A percentile compares a stretch with the other conserved stretches of the same genome.
These are phyloP conservation scores for Craterostigma plantagineum DNA, from an alignment of 257 asterid genomes.

Conservation along the genomic window DNA sequence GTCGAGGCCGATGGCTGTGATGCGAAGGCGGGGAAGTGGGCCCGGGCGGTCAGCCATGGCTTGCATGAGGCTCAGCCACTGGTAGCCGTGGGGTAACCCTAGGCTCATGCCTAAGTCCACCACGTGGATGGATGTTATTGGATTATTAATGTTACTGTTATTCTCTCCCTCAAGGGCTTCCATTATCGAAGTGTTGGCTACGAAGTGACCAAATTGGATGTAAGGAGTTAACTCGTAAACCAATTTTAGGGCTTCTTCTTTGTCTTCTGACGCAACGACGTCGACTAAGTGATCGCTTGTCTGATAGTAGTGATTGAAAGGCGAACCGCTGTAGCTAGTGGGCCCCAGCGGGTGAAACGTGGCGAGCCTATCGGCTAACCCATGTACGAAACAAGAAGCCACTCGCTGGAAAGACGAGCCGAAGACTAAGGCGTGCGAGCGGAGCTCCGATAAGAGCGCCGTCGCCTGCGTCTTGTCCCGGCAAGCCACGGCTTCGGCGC, in stretches of 20 bases:
- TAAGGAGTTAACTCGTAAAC: constrained; percentile 50
- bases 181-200: constrained; percentile 43
- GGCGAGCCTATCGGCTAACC: constrained; percentile 45
- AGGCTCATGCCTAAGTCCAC: constrained; percentile 72
- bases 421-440: constrained; percentile 45
- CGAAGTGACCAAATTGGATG: constrained; percentile 54
- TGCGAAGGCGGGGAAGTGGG: constrained; percentile 8
- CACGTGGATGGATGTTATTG: constrained; percentile 40
- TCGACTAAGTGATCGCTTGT: constrained; percentile 13
- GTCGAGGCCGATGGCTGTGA: constrained; percentile 46
- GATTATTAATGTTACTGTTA: too few relatives aligned
- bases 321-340: constrained; percentile 28
- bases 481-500: constrained; percentile 78
- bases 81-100: constrained; percentile 53
- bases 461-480: constrained; percentile 57
- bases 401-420: constrained; percentile 84
- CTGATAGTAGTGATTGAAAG: background rate
- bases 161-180: constrained; percentile 93
- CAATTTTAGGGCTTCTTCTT: constrained; percentile 39
- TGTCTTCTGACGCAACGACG: constrained; percentile 23
- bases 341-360: constrained; percentile 62
- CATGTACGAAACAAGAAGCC: constrained; percentile 66
- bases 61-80: constrained; percentile 4
- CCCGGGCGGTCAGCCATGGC: too few relatives aligned
- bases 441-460: constrained; percentile 37